Conservation (phyloP, 345 rosid species). For the Syzygium oleosum region DNA sequence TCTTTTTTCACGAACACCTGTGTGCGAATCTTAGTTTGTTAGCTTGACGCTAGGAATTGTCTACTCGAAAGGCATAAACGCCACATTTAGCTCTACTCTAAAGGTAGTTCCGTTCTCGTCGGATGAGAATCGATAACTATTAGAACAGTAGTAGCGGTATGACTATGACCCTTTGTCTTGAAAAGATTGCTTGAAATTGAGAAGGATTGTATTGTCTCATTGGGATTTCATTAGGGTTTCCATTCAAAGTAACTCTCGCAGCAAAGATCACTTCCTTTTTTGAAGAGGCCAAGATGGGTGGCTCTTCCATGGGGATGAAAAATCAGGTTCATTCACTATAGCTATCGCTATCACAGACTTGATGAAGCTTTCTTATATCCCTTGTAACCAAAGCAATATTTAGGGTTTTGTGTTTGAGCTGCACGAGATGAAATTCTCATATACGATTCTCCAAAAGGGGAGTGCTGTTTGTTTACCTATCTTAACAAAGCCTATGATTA, state of each 20-base stretch:
- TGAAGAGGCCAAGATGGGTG: not conserved
- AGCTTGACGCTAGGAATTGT: not conserved
- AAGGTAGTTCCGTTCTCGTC: not conserved
- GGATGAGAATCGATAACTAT: not conserved
- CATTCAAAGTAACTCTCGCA: no score
- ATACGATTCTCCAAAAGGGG: no score
- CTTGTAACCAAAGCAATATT: not conserved
- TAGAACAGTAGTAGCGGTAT: not conserved
- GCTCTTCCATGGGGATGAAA: not conserved
- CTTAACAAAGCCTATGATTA: not conserved
- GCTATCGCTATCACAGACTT: not conserved
- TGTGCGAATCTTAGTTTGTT: not conserved
- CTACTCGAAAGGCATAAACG: not conserved
- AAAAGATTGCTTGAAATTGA: not conserved
- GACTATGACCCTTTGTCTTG: not conserved
- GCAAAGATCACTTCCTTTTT: not conserved
- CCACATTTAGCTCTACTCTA: no score
- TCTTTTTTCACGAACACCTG: not conserved
- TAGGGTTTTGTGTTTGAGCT: not conserved
- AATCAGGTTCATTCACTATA: not conserved
- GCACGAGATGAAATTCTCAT: not conserved
- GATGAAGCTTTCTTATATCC: not conserved
- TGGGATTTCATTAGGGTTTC: not conserved
- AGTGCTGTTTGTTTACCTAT: not conserved
- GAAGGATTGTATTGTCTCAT: not conserved